Evolutionary conservation across 2,329 filamentous ascomycete genomes (phyloP), one percentile per base, ranked within the genome.

Genomic region (Trichoderma koningiopsis): DNA sequence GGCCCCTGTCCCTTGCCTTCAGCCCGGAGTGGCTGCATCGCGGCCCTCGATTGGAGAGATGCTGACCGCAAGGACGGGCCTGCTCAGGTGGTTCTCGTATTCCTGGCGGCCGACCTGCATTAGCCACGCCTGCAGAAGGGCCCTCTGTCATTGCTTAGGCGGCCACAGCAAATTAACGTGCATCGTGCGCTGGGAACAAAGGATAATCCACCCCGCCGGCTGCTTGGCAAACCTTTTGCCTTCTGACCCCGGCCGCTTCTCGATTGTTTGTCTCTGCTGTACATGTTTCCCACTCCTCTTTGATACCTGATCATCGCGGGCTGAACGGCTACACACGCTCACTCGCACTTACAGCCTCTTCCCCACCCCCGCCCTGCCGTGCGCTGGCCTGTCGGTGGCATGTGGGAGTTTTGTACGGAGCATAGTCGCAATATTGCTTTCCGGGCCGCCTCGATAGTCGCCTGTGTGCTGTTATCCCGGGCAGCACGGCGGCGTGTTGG

Each of bases 11-110:
- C 63, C 63, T 35, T 58, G 55, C 33, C 56, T 24, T 68, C 66
- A 68, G 66, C 66, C 52, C 49, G 52, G 66, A 59, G 65, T 68
- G 65, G 57, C 65, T 57, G 65, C 35, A 62, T 68, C 58, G 58
- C 70, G 68, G 62, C 68, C 47, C n/a, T 68, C 58, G 58, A 62
- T 68, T 62, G 66, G 58, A 61, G 66, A 33, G 58, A 63, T 57
- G 53, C 31, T 55, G 56, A 27, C 33, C 53, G 65, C 65, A 61
- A 61, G 65, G 66, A 49, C 37, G 37, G 66, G 35, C 35, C 49
- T 61, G 66, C 57, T 47, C 58, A 56, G 57, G 66, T 62, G 60
- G 58, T 52, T 66, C 70, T 72, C 71, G 71, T 72, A 72, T 71
- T 72, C 68, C 68, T 70, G 64, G 63, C 68, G 68, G 59, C 66